Conservation (phyloP, 169 alveolate species). For the Cryptosporidium sp. region DNA sequence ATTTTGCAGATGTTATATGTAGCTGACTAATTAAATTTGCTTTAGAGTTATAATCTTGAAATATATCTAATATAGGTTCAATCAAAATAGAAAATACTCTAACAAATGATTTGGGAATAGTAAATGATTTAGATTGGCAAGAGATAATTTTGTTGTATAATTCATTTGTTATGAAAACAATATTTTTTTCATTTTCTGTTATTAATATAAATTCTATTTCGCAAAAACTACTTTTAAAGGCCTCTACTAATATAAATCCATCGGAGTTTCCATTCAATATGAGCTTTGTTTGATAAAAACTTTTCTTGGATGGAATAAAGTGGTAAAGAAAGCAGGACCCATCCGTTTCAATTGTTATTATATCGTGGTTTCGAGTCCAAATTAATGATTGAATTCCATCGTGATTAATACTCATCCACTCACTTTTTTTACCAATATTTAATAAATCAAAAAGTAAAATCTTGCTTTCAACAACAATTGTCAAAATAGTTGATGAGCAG, state of each 20-base stretch:
- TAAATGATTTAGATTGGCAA: neutral
- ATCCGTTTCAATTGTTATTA: constrained; percentile 36
- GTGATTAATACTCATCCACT: constrained; percentile 33
- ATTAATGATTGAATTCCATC: neutral
- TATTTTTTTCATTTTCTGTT: neutral
- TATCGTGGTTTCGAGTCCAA: constrained; percentile 50
- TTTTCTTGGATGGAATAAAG: neutral
- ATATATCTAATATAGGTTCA: constrained; percentile 6
- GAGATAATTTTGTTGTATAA: constrained; percentile 11
- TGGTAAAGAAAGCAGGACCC: constrained; percentile 20
- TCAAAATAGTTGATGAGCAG: constrained; percentile 40
- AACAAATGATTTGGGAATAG: constrained; percentile 20
- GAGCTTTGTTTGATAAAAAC: constrained; percentile 1
- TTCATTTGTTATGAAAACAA: constrained; percentile 18
- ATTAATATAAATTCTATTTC: constrained; percentile 24
- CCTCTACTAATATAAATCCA: constrained; percentile 12
- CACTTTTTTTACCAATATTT: neutral
- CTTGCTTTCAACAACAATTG: neutral
- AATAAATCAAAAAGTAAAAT: constrained; percentile 22
- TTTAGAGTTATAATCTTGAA: neutral
- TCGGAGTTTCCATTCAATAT: neutral
- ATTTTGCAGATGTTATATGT: constrained; percentile 25
- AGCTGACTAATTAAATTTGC: neutral
- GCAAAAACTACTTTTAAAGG: neutral
- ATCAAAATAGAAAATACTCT: neutral